Evolutionary conservation across 441 rosid genomes (phyloP).

Genomic region (Pelargonium australe): DNA sequence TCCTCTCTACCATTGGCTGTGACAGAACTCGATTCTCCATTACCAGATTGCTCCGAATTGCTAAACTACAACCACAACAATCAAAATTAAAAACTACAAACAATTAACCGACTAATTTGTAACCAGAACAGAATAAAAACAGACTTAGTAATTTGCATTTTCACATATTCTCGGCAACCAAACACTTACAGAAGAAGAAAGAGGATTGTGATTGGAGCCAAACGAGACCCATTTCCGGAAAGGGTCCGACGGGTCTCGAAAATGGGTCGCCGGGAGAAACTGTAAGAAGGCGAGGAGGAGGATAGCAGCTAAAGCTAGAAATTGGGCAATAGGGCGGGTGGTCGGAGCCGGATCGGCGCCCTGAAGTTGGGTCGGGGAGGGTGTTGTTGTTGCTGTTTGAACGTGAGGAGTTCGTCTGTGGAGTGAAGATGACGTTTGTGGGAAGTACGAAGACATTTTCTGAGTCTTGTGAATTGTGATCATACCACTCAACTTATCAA

Average conservation of each 20-base stretch:
- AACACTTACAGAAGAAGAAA: constrained; percentile 16
- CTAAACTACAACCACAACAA: neutral
- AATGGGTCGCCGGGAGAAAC: constrained; percentile 41
- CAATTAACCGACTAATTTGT: neutral
- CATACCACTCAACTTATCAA: neutral
- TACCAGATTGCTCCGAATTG: constrained; percentile 13
- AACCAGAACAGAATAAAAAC: neutral
- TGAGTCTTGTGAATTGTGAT: constrained; percentile 1
- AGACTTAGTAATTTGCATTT: neutral
- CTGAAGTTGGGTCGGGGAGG: constrained; percentile 5
- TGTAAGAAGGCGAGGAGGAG: constrained; percentile 29
- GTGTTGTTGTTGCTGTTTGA: neutral
- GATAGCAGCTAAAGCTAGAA: constrained; percentile 27
- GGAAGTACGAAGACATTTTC: constrained; percentile 24
- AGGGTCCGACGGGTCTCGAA: constrained; percentile 36
- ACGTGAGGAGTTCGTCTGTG: constrained; percentile 24
- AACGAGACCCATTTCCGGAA: constrained; percentile 34
- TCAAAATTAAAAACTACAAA: constrained; percentile 1
- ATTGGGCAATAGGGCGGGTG: constrained; percentile 22
- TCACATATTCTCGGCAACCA: neutral
- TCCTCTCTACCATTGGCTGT: constrained; percentile 18
- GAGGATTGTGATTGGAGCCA: constrained; percentile 4
- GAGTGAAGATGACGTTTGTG: constrained; percentile 20
- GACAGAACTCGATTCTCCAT: constrained; percentile 9
- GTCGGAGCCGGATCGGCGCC: constrained; percentile 25